Conservation (phyloP, 257 asterid species). For the Misopates orontium region DNA sequence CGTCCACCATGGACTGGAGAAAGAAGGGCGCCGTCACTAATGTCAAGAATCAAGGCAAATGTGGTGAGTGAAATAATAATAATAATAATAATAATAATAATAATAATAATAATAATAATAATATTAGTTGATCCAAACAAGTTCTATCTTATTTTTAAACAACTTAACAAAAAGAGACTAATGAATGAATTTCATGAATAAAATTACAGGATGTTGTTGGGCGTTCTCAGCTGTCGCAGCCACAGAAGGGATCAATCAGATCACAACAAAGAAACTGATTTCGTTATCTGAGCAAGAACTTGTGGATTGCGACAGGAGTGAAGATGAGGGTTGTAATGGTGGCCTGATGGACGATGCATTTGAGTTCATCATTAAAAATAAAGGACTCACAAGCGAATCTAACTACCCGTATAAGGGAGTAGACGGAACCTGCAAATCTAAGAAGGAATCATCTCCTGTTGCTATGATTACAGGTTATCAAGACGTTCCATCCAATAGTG, state of each 20-base stretch:
- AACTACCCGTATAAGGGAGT: background rate
- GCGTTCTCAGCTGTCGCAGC: no score
- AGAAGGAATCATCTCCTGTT: background rate
- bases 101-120: no score
- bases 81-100: no score
- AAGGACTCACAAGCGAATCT: slow-evolving; percentile 2
- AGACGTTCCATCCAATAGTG: slow-evolving; percentile 4
- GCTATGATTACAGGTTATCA: slow-evolving; percentile 5
- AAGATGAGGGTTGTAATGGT: slow-evolving; percentile 5
- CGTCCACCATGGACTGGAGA: slow-evolving; percentile 31
- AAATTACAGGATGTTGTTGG: no score
- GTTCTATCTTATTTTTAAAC: no score
- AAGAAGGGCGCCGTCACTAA: slow-evolving; percentile 22
- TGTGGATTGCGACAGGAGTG: background rate
- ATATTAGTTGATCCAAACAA: no score
- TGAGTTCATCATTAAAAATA: background rate
- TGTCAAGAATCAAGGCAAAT: slow-evolving; percentile 45
- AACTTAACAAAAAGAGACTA: no score
- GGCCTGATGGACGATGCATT: slow-evolving; percentile 12
- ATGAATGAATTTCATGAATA: no score
- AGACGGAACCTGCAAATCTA: background rate
- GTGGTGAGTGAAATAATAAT: slow-evolving; percentile 28
- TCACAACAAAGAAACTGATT: no score
- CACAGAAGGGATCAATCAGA: no score
- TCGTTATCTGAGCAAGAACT: no score